Percentiles rank a stretch among this genome's conserved stretches.
phyloP scores from a whole-genome alignment of 805 yeast species.

The Wickerhamiella hasegawae region DNA sequence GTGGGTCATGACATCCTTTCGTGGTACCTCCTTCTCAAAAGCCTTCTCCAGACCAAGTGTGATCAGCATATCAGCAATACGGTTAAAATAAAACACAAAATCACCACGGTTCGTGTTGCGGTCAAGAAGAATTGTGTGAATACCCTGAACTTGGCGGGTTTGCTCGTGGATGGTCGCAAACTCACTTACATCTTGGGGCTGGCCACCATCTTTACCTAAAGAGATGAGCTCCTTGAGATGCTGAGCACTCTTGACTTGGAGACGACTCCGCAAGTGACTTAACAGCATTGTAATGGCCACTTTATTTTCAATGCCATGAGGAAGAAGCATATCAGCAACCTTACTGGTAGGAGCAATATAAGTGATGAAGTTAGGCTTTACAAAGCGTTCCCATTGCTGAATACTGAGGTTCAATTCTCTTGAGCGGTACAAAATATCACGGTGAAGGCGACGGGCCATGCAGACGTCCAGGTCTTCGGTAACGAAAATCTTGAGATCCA shows the following conservation, averaged over 20 bases:
- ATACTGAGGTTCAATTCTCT: constrained; percentile 71
- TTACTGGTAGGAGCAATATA: constrained; percentile 61
- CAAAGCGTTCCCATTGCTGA: constrained; percentile 79
- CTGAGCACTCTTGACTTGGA: constrained; percentile 42
- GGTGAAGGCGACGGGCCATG: constrained; percentile 66
- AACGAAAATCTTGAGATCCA: constrained; percentile 80
- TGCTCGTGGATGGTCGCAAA: constrained; percentile 21
- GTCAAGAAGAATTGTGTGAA: constrained; percentile 54
- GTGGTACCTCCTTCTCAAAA: constrained; percentile 15
- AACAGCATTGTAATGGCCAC: constrained; percentile 71
- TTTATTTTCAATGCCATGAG: constrained; percentile 70
- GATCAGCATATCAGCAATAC: constrained; percentile 59
- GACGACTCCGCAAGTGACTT: constrained; percentile 60
- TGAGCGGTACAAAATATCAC: constrained; percentile 79
- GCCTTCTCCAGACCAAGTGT: constrained; percentile 46
- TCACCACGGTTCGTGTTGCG: constrained; percentile 45
- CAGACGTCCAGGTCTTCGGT: constrained; percentile 92
- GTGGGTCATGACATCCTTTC: constrained; percentile 29
- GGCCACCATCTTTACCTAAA: constrained; percentile 30
- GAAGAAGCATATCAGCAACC: constrained; percentile 76
- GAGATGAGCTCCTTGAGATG: constrained; percentile 51
- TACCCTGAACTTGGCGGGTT: constrained; percentile 54
- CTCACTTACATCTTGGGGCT: constrained; percentile 3
- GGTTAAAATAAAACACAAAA: constrained; percentile 72
- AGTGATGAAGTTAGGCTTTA: constrained; percentile 78